phyloP scores from a whole-genome alignment of 1,284 basidiomycete species.

The Ganoderma multipileum region DNA sequence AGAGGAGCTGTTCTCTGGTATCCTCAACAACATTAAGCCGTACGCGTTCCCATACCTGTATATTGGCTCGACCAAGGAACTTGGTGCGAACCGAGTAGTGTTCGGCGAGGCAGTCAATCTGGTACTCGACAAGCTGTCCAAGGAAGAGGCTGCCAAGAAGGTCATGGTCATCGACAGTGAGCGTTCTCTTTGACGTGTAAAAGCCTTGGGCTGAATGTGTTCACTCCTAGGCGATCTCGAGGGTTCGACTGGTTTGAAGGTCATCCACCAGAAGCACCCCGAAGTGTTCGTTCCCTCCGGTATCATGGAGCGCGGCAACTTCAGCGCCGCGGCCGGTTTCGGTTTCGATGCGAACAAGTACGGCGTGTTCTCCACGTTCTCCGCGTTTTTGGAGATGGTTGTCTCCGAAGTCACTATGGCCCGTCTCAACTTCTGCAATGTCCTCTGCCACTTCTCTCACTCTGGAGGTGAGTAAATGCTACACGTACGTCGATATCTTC shows the following conservation, averaged over 20 bases:
- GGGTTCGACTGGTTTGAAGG: slow-evolving; percentile 86
- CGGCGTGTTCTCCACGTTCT: slow-evolving; percentile 87
- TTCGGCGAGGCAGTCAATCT: slow-evolving; percentile 85
- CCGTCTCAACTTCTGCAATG: slow-evolving; percentile 84
- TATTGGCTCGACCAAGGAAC: slow-evolving; percentile 73
- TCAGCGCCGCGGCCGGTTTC: slow-evolving; percentile 86
- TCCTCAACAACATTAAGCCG: slow-evolving; percentile 75
- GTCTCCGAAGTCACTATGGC: slow-evolving; percentile 92
- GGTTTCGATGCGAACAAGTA: slow-evolving; percentile 79
- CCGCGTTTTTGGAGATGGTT: slow-evolving; percentile 89
- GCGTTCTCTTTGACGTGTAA: slow-evolving; percentile 29
- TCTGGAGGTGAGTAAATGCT: slow-evolving; percentile 61
- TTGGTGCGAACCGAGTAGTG: slow-evolving; percentile 79
- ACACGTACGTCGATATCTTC: not conserved
- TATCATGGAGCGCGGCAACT: slow-evolving; percentile 49
- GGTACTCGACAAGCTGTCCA: slow-evolving; percentile 76
- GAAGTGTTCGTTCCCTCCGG: slow-evolving; percentile 86
- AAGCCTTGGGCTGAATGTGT: not conserved
- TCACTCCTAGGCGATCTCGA: slow-evolving; percentile 66
- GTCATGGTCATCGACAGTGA: slow-evolving; percentile 87
- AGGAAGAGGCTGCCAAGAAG: slow-evolving; percentile 79
- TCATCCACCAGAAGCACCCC: slow-evolving; percentile 86
- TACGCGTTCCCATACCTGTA: slow-evolving; percentile 62
- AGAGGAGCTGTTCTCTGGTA: slow-evolving; percentile 53
- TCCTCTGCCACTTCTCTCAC: slow-evolving; percentile 88